Base-by-base conservation (phyloP, 106 monocot species). In the Acanthochlamys bracteata region DNA sequence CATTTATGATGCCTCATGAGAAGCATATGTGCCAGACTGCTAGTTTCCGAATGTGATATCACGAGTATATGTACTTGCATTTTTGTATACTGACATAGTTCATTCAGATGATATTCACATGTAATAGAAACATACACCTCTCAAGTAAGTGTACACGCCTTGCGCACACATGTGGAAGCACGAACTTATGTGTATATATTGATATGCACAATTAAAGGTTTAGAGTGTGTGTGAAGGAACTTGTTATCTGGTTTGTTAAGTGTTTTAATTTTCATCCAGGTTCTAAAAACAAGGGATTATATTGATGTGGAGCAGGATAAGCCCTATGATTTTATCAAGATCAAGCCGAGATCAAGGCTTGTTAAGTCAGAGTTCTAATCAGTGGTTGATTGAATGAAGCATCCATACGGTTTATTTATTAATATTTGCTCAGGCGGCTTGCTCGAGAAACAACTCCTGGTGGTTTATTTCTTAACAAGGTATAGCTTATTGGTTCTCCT, bases 241-340 rank as follows among this genome's bases (percentile, higher is more conserved):
- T 33, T 33, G 33, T 33, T 33, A 49, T 49, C 9, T 49, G 49
- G 10, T 49, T 49, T 17, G 15, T 55, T 3, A 55, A 55, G 22
- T 42, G n/a, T 0, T 22, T 6, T 43, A n/a, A 55, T 39, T 45
- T 66, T 66, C 10, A 24, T 70, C 46, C 63, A 98, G 96, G 96
- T 98, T 20, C 71, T 98, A 66, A 85, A 84, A 64, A 85, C 96
- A 65, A 91, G 66, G 72, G 96, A 98, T 68, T 98, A 75, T 63
- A 82, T 98, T 39, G 71, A 83, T 56, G 85, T 85, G 11, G 88
- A 91, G 21, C 96, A 98, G 65, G 78, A 80, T 51, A 72, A 61
- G 11, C 78, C 96, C n/a, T 91, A 74, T n/a, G 76, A 73, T n/a
- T 72, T 58, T 58, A 72, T 98, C 47, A 81, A 69, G 15, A 76